Evolutionary conservation across 495 filamentous ascomycete species (phyloP).

Genomic region (Neurospora sublineolata): DNA sequence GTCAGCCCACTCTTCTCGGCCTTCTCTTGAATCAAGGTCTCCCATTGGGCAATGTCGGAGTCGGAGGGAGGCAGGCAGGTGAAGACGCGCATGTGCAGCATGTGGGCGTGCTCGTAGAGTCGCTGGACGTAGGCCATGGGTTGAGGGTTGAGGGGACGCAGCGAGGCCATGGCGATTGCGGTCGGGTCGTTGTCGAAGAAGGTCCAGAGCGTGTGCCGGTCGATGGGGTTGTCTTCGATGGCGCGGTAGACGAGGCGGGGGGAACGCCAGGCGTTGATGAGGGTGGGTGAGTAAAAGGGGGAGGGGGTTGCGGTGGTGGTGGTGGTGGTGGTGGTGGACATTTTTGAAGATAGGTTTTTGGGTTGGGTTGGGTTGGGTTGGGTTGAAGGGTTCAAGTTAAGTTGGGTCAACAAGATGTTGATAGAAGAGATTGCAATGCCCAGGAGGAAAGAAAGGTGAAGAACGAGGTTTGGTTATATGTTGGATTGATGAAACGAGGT

Average conservation of each 20-base stretch:
- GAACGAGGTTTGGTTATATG: not conserved
- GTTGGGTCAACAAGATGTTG: not conserved
- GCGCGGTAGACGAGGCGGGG: slow-evolving; percentile 26
- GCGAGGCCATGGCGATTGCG: slow-evolving; percentile 14
- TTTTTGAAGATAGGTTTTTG: not conserved
- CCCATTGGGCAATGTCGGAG: not conserved
- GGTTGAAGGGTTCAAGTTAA: not conserved
- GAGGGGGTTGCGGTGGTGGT: not conserved
- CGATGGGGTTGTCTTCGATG: slow-evolving; percentile 19
- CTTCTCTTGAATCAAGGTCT: not conserved
- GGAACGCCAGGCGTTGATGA: slow-evolving; percentile 18
- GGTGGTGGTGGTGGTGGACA: not conserved
- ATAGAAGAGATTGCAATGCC: not conserved
- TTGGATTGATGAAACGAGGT: not conserved
- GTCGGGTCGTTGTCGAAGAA: slow-evolving; percentile 17
- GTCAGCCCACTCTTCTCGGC: not conserved
- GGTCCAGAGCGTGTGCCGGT: slow-evolving; percentile 19
- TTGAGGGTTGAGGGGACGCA: slow-evolving; percentile 13
- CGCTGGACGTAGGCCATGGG: slow-evolving; percentile 5
- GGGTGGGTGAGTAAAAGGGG: not conserved
- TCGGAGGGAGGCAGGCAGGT: slow-evolving; percentile 24
- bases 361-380: not conserved
- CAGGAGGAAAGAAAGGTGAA: not conserved
- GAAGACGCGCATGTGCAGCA: slow-evolving; percentile 27
- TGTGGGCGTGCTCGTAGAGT: slow-evolving; percentile 15